Percentiles rank a stretch among this genome's conserved stretches.
These are phyloP conservation scores for Inga oerstediana DNA, from an alignment of 306 rosid species.

Conservation along the genomic window DNA sequence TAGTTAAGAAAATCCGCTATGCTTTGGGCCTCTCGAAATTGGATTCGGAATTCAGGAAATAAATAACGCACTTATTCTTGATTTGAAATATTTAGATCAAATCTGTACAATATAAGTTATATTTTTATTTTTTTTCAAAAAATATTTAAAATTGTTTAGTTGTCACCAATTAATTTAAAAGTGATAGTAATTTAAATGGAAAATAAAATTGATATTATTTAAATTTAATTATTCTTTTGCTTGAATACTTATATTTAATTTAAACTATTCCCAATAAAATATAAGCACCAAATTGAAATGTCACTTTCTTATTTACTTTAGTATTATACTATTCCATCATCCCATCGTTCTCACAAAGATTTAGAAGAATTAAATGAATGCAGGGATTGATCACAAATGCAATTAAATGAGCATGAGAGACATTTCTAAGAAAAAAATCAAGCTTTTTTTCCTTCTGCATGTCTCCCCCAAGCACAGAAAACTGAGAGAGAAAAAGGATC, in stretches of 20 bases:
- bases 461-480: not conserved
- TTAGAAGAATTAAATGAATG: not conserved
- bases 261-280: not conserved
- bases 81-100: not conserved
- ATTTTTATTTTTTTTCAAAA: not conserved
- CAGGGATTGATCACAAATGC: not conserved
- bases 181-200: not conserved
- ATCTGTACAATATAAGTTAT: not conserved
- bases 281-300: not conserved
- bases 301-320: not conserved
- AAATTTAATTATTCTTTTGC: not conserved
- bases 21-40: not conserved
- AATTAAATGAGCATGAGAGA: not conserved
- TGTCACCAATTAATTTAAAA: not conserved
- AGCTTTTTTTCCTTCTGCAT: not conserved
- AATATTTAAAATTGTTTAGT: not conserved
- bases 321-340: not conserved
- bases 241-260: not conserved
- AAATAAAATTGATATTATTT: not conserved
- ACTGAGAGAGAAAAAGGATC: too few species aligned
- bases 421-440: not conserved
- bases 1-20: not conserved
- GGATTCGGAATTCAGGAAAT: not conserved
- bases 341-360: not conserved
- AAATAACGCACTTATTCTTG: not conserved